Evolutionary conservation across 441 rosid species (phyloP), one percentile per base, ranked within the genome.

Genomic region (Syzygium malaccense): DNA sequence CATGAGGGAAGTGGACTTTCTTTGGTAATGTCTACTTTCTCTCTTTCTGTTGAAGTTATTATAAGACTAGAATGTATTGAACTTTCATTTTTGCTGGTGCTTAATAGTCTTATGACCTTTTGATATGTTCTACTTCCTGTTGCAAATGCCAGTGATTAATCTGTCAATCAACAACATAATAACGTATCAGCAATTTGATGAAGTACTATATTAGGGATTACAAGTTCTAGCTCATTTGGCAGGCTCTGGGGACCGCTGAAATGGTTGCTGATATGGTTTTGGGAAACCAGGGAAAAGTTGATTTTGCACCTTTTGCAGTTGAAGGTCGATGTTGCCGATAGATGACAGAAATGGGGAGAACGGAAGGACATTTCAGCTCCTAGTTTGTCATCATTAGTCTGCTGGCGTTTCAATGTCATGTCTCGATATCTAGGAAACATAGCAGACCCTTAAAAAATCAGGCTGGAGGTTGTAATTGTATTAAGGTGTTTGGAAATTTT

Each of bases 1-100:
- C 99, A 98, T 91, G 99, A 98, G 94, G 99, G 99, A 87, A 94
- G 94, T 83, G 99, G 99, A 87, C 97, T 98, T 89, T 92, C 97
- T 66, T 89, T 95, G 98, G 99, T 98, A 95, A 91, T 89, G 87
- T 58, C 66, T 87, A 17, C 62, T 37, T 64, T 85, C 86, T 71
- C 58, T 66, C 48, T 53, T 58, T 48, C 83, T 54, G 26, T 75
- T 41, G 83, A 26, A 75, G 3, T 23, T 75, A 41, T 75, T 75
- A 33, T 10, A 33, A 33, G 48, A 68, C 48, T 68, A 68, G 14
- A 66, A 33, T 68, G 79, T 33, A 33, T 68, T 71, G 51, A 37
- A 37, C 49, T 28, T 71, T 37, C 28, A 23, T 37, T 14, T 71
- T 71, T 30, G 32, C 20, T 66, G 49, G 62, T 56, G 37, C 23